Percentiles rank a stretch among this genome's conserved stretches.
Conservation (phyloP, 2,329 filamentous ascomycete species). For the Colletotrichum karsti region DNA sequence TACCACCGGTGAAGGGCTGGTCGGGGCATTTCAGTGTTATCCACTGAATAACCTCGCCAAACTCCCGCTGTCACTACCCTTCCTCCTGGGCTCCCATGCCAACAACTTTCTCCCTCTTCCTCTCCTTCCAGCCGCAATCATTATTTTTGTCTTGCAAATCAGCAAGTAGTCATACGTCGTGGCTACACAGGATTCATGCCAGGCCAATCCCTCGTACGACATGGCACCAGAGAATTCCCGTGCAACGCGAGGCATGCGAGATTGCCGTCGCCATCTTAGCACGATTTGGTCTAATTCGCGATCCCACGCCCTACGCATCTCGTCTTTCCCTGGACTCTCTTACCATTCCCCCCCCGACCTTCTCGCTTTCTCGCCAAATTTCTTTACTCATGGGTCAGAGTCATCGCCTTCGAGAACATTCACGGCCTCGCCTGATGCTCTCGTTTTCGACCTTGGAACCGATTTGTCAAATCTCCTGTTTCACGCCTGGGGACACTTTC, state of each 20-base stretch:
- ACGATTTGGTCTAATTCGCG: not conserved
- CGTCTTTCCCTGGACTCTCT: not conserved
- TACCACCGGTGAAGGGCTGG: not conserved
- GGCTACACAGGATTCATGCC: not conserved
- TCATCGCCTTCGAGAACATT: not conserved
- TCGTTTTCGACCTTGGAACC: not conserved
- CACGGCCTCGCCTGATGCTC: not conserved
- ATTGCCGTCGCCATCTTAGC: constrained; percentile 13
- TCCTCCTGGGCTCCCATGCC: constrained; percentile 2
- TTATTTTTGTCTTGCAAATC: not conserved
- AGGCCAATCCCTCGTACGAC: constrained; percentile 8
- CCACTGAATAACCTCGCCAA: constrained; percentile 26
- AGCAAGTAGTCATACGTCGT: not conserved
- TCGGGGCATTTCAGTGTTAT: constrained; percentile 17
- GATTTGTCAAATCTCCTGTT: constrained; percentile 24
- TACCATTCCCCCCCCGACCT: not conserved
- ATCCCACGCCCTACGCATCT: constrained; percentile 7
- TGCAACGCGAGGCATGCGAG: constrained; percentile 22
- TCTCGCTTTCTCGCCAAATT: not conserved
- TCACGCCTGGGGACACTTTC: constrained; percentile 26
- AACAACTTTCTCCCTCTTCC: not conserved
- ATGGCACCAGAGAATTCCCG: constrained; percentile 17
- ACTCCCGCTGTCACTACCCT: constrained; percentile 25
- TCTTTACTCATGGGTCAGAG: not conserved
- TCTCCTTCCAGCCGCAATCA: not conserved